Base-by-base conservation (phyloP, 805 yeast genomes). In the Metschnikowia continentalis region DNA sequence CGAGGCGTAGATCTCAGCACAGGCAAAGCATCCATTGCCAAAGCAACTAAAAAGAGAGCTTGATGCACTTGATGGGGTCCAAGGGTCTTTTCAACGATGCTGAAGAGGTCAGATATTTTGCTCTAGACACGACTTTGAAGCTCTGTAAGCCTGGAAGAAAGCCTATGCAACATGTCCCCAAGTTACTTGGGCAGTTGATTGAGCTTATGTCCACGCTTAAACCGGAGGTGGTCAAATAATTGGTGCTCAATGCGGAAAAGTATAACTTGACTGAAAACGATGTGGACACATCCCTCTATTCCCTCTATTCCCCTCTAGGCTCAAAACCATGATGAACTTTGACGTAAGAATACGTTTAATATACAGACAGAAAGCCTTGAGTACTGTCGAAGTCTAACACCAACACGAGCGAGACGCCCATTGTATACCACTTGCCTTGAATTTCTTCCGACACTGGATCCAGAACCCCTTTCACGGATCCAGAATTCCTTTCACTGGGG, bases 231-330 rank as follows among this genome's bases (percentile, higher is more conserved):
- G 78, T 89, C 54, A 92, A 94, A 61, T 92, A 90, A 60, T 68
- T 92, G 51, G 82, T 94, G 0, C 72, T 92, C 53, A 91, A 94
- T 68, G 96, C 97, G 0, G 91, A 83, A 52, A 92, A 90, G 65
- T 90, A 86, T 64, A 90, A 90, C 40, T 64, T 90, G 52, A 83
- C 82, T 47, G 72, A 82, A 6, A 79, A 80, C 50, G 88, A 82
- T 37, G 81, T 92, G 53, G 97, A 92, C 66, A 82, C 88, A 0
- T 17, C 19, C 19, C 19, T 17, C 19, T 20, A 20, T 20, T 20
- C 17, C 17, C 20, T 2, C 3, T 19, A 19, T 19, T 19, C 20
- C 5, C 20, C 20, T 20, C 20, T 20, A 20, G 20, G 20, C 20
- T 20, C 20, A 20, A 3, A 20, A 20, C 20, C 20, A 20, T 20